A percentile compares a stretch with the other conserved stretches of the same genome.
Conservation (phyloP, 2,329 filamentous ascomycete genomes). For the Trichophyton simii region DNA sequence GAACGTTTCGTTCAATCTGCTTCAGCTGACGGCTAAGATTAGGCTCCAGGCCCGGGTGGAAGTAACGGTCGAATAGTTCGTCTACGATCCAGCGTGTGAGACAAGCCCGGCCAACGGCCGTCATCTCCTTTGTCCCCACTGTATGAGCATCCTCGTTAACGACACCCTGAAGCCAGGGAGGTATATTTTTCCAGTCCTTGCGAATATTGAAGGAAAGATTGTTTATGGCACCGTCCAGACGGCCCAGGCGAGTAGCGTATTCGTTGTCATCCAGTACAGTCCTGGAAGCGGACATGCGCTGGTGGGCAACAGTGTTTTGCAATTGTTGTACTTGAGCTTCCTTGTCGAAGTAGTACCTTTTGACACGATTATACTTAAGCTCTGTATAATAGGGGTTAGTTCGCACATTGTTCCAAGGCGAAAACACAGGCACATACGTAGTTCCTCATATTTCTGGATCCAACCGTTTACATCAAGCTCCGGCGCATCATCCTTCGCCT, state of each 20-base stretch:
- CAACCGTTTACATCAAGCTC: conserved; percentile 35
- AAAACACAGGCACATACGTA: conserved; percentile 26
- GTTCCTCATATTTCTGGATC: conserved; percentile 33
- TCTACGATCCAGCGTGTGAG: conserved; percentile 85
- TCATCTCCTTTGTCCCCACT: conserved; percentile 95
- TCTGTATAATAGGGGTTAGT: conserved; percentile 39
- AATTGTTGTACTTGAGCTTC: conserved; percentile 81
- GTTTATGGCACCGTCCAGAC: conserved; percentile 84
- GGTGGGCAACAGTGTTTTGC: conserved; percentile 94
- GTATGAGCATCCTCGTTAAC: conserved; percentile 76
- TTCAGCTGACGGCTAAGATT: conserved; percentile 68
- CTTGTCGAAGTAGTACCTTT: conserved; percentile 92
- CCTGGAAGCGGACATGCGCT: conserved; percentile 84
- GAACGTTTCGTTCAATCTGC: conserved; percentile 74
- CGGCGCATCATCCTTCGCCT: conserved; percentile 29
- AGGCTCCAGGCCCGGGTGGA: conserved; percentile 76
- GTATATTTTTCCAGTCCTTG: conserved; percentile 79
- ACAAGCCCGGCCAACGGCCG: conserved; percentile 75
- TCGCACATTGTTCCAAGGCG: not conserved
- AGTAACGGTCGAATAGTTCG: conserved; percentile 80
- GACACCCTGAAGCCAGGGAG: conserved; percentile 63
- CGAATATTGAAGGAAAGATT: conserved; percentile 92
- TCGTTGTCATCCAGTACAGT: conserved; percentile 93
- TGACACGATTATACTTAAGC: conserved; percentile 95
- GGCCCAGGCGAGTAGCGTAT: conserved; percentile 77